Percentiles rank a stretch among this genome's conserved stretches.
These are phyloP conservation scores for Termitomyces sp. DNA, from an alignment of 768 basidiomycete species.

Conservation along the genomic window DNA sequence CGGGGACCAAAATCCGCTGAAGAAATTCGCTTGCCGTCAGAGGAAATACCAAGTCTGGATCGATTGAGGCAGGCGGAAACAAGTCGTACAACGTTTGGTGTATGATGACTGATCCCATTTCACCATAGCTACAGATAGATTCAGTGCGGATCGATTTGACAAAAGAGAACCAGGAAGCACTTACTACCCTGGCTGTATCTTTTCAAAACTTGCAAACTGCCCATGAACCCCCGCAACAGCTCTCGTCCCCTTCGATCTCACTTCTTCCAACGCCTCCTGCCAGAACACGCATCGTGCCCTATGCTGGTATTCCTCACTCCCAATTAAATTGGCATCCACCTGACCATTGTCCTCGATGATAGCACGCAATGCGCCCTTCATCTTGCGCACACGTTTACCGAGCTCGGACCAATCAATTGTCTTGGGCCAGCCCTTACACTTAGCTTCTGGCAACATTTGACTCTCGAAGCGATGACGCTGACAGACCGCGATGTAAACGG, in stretches of 20 bases:
- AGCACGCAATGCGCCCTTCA: conserved; percentile 39
- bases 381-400: conserved; percentile 43
- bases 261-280: conserved; percentile 56
- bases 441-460: conserved; percentile 65
- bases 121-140: conserved; percentile 64
- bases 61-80: conserved; percentile 59
- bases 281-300: conserved; percentile 54
- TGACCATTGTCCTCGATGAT: conserved; percentile 44
- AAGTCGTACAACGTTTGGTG: conserved; percentile 69
- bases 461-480: conserved; percentile 77
- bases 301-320: conserved; percentile 24
- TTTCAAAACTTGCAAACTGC: conserved; percentile 76
- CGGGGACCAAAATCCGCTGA: conserved; percentile 84
- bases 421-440: conserved; percentile 71
- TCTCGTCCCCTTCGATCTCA: conserved; percentile 60
- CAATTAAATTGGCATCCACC: conserved; percentile 2
- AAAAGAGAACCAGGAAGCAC: conserved; percentile 17
- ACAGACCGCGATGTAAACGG: conserved; percentile 61
- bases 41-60: conserved; percentile 49
- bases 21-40: conserved; percentile 74
- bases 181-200: conserved; percentile 87
- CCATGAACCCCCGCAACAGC: conserved; percentile 62
- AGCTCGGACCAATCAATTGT: conserved; percentile 59
- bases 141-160: background rate
- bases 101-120: conserved; percentile 77